phyloP scores from a whole-genome alignment of 1,284 basidiomycete genomes.

The Cutaneotrichosporon dermatis region DNA sequence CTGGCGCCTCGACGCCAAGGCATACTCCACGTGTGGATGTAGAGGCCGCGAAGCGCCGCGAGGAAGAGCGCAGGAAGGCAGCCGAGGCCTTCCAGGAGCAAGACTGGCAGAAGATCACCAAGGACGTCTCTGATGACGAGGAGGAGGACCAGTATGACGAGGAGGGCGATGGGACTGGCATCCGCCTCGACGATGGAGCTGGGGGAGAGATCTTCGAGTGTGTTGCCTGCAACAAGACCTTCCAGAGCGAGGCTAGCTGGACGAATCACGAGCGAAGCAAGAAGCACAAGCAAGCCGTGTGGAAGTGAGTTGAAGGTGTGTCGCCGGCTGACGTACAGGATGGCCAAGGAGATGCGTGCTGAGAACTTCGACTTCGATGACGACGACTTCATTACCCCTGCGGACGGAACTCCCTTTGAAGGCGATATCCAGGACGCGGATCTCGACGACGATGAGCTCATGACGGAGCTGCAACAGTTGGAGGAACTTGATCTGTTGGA shows the following conservation, averaged over 20 bases:
- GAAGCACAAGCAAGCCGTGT: constrained; percentile 87
- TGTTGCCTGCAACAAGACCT: constrained; percentile 88
- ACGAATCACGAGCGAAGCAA: constrained; percentile 93
- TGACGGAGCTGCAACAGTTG: constrained; percentile 5
- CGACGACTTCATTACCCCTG: constrained; percentile 17
- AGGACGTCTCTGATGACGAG: constrained; percentile 63
- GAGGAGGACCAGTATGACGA: constrained; percentile 34
- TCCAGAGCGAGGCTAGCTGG: constrained; percentile 91
- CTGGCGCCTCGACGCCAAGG: constrained; percentile 20
- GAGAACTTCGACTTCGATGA: constrained; percentile 17
- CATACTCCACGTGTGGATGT: constrained; percentile 24
- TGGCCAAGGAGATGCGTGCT: constrained; percentile 60
- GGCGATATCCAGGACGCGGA: constrained; percentile 8
- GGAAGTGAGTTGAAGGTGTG: constrained; percentile 50
- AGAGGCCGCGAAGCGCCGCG: constrained; percentile 23
- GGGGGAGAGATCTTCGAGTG: constrained; percentile 67
- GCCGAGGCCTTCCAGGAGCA: constrained; percentile 52
- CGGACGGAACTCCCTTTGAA: constrained; percentile 31
- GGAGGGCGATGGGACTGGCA: constrained; percentile 33
- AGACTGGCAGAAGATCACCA: constrained; percentile 71
- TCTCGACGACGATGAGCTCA: constrained; percentile 25
- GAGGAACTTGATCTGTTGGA: constrained; percentile 17
- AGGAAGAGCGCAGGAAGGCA: constrained; percentile 27
- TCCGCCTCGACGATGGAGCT: constrained; percentile 30
- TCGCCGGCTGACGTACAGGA: constrained; percentile 58